Percentiles rank a stretch among this genome's conserved stretches.
phyloP scores from a whole-genome alignment of 2,329 filamentous ascomycete genomes.

The Macroventuria anomochaeta region DNA sequence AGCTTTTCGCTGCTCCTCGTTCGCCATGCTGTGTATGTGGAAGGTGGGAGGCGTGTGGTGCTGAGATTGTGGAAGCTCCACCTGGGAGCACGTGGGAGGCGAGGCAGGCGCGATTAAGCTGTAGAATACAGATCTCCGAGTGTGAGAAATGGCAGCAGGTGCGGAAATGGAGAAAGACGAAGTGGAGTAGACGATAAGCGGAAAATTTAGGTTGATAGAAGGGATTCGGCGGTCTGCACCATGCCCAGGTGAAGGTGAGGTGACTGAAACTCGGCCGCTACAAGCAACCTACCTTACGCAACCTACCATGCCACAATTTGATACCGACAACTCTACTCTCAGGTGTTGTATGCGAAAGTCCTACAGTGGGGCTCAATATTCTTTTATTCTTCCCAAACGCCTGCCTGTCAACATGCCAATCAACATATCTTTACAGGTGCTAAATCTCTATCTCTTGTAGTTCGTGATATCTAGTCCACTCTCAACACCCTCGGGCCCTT shows the following conservation, averaged over 20 bases:
- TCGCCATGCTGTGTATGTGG: constrained; percentile 33
- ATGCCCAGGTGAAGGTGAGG: constrained; percentile 7
- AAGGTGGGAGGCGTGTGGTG: constrained; percentile 18
- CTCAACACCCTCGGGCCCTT: constrained; percentile 74
- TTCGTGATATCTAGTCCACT: constrained; percentile 64
- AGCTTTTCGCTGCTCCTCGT: constrained; percentile 40
- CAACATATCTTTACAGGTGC: constrained; percentile 40
- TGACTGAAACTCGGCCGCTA: not conserved
- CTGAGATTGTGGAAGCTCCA: constrained; percentile 18
- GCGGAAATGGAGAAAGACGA: not conserved
- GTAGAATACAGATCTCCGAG: too few species aligned
- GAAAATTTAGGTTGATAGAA: not conserved
- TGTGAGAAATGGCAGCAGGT: not conserved
- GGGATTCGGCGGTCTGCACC: not conserved
- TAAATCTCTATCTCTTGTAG: constrained; percentile 28
- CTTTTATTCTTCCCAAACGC: constrained; percentile 42
- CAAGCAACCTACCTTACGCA: not conserved
- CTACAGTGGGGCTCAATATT: constrained; percentile 13
- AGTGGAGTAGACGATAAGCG: not conserved
- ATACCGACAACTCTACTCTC: not conserved
- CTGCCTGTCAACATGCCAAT: constrained; percentile 26
- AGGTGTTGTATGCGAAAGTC: not conserved
- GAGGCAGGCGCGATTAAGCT: constrained; percentile 3
- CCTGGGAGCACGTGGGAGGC: constrained; percentile 3
- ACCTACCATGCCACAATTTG: not conserved